Conservation (phyloP, 129 eudicot genomes). For the Flaveria robusta region DNA sequence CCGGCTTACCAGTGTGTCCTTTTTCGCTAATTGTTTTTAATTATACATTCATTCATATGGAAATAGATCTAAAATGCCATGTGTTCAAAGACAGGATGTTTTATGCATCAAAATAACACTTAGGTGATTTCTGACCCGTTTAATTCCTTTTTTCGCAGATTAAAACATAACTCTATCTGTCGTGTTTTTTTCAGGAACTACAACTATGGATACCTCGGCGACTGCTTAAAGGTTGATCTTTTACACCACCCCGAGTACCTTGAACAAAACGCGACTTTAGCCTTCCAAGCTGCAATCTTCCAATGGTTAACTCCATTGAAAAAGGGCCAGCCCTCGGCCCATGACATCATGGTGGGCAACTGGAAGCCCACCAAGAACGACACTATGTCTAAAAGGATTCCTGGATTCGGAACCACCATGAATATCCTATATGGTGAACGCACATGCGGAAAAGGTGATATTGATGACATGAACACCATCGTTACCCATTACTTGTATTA, state of each 20-base stretch:
- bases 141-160: background rate
- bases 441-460: slow-evolving; percentile 81
- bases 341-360: slow-evolving; percentile 75
- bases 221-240: slow-evolving; percentile 67
- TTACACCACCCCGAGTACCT: slow-evolving; percentile 90
- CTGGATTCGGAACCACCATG: slow-evolving; percentile 91
- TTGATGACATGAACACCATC: slow-evolving; percentile 71
- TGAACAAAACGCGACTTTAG: slow-evolving; percentile 94
- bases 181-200: slow-evolving; percentile 54
- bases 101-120: too few relatives aligned
- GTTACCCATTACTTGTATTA: slow-evolving; percentile 79
- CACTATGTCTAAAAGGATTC: slow-evolving; percentile 61
- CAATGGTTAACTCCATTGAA: slow-evolving; percentile 83
- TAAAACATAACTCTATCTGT: background rate
- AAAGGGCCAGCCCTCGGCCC: slow-evolving; percentile 80
- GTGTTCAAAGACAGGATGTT: too few relatives aligned
- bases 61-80: too few relatives aligned
- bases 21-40: background rate
- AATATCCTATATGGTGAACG: slow-evolving; percentile 78
- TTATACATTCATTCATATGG: too few relatives aligned
- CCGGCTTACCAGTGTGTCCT: too few relatives aligned
- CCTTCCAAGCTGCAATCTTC: slow-evolving; percentile 91
- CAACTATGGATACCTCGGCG: slow-evolving; percentile 81
- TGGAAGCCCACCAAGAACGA: slow-evolving; percentile 92
- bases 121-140: background rate